These are phyloP conservation scores for Collybia mongolica DNA, from an alignment of 768 basidiomycete species.

Conservation along the genomic window DNA sequence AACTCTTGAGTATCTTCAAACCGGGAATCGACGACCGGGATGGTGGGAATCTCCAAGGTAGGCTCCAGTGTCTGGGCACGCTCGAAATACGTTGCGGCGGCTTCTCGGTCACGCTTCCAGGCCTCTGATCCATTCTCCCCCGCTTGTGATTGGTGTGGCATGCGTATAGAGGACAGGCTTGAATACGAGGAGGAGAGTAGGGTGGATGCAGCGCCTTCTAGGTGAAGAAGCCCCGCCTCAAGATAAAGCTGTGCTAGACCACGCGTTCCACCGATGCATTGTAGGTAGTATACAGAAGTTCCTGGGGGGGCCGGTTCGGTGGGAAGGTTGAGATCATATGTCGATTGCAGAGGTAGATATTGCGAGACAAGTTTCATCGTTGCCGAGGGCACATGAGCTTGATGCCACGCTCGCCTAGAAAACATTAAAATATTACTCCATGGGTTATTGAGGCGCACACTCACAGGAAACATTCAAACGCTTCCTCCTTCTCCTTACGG, in stretches of 20 bases:
- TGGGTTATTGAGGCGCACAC: constrained; percentile 23
- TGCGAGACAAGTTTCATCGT: constrained; percentile 76
- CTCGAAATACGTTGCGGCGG: constrained; percentile 71
- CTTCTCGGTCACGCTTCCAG: constrained; percentile 74
- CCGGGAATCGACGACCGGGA: constrained; percentile 43
- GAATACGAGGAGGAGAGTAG: constrained; percentile 74
- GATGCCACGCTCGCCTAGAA: constrained; percentile 77
- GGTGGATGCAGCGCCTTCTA: constrained; percentile 77
- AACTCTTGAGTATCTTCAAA: constrained; percentile 38
- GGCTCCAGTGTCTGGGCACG: constrained; percentile 62
- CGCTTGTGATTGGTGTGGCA: constrained; percentile 50
- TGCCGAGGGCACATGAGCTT: constrained; percentile 70
- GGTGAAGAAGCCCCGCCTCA: constrained; percentile 74
- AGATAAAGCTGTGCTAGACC: constrained; percentile 76
- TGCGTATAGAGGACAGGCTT: constrained; percentile 74
- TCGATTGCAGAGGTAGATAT: constrained; percentile 61
- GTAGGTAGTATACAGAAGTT: constrained; percentile 58
- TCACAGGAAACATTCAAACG: constrained; percentile 80
- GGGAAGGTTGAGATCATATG: constrained; percentile 31
- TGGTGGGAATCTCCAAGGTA: constrained; percentile 64
- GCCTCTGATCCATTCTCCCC: constrained; percentile 63
- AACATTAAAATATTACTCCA: constrained; percentile 3
- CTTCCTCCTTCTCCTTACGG: constrained; percentile 69
- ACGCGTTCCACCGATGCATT: constrained; percentile 62
- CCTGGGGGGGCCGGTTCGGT: constrained; percentile 45